These are phyloP conservation scores for Lecanicillium sp. DNA, from an alignment of 2,329 filamentous ascomycete genomes.

Conservation along the genomic window DNA sequence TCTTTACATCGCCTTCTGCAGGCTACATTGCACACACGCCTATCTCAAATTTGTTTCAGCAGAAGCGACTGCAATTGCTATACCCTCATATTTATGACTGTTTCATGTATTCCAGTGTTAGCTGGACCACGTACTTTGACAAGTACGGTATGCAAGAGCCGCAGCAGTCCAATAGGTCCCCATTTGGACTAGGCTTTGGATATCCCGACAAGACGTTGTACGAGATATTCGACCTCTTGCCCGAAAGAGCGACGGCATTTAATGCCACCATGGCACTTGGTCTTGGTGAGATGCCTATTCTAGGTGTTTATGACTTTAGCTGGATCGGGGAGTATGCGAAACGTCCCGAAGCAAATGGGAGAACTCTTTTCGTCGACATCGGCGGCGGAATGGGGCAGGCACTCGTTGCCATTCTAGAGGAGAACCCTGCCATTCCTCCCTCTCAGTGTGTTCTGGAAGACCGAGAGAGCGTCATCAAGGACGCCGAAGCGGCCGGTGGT, in stretches of 20 bases:
- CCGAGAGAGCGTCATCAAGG: slow-evolving; percentile 20
- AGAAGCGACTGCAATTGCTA: no score
- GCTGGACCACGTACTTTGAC: slow-evolving; percentile 21
- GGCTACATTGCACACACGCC: not conserved
- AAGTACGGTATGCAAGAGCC: slow-evolving; percentile 23
- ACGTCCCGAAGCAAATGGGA: not conserved
- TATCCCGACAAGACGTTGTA: slow-evolving; percentile 21
- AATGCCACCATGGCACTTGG: slow-evolving; percentile 20
- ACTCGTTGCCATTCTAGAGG: slow-evolving; percentile 17
- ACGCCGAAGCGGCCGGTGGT: slow-evolving; percentile 10
- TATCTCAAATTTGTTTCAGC: not conserved
- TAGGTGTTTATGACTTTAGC: slow-evolving; percentile 21
- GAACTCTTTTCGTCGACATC: slow-evolving; percentile 23
- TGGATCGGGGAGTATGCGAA: slow-evolving; percentile 16
- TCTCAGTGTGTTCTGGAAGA: slow-evolving; percentile 24
- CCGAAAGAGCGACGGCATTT: slow-evolving; percentile 17
- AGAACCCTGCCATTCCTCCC: slow-evolving; percentile 16
- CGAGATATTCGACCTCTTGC: slow-evolving; percentile 19
- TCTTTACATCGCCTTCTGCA: not conserved
- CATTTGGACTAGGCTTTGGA: slow-evolving; percentile 19
- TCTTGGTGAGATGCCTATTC: slow-evolving; percentile 15
- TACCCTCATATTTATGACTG: no score
- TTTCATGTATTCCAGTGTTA: not conserved
- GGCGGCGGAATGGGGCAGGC: slow-evolving; percentile 24
- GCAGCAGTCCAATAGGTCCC: slow-evolving; percentile 14